phyloP scores from a whole-genome alignment of 176 grass and related monocot genomes.

The Secale cereale region DNA sequence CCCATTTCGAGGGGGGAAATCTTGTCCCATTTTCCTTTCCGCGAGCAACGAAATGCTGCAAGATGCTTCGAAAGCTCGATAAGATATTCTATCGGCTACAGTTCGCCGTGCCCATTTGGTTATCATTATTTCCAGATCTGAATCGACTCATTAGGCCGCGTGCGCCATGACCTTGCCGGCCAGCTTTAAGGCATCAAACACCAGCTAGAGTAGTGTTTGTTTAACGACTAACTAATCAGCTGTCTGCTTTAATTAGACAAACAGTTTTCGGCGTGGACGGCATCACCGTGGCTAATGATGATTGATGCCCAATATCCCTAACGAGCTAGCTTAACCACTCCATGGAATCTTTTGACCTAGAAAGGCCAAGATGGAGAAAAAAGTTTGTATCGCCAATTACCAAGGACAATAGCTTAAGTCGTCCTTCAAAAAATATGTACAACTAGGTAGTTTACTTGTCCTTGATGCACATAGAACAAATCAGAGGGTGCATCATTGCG shows the following conservation, averaged over 20 bases:
- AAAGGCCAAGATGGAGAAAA: neutral
- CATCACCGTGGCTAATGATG: neutral
- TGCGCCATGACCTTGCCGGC: neutral
- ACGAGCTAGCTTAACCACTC: neutral
- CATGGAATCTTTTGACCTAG: conserved; percentile 25
- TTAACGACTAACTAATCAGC: neutral
- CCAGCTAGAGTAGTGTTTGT: no score
- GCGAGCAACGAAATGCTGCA: neutral
- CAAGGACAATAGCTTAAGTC: neutral
- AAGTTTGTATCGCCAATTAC: neutral
- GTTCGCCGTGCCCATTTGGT: neutral
- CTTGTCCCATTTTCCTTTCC: no score
- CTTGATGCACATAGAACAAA: neutral
- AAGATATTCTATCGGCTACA: neutral
- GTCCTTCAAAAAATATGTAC: no score
- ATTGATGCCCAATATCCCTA: conserved; percentile 13
- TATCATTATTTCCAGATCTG: no score
- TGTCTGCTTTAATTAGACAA: neutral
- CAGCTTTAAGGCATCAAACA: neutral
- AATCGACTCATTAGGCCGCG: no score
- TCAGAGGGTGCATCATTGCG: neutral
- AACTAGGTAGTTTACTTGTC: neutral
- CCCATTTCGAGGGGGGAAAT: no score
- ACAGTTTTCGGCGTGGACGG: conserved; percentile 13
- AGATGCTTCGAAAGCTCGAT: neutral